A percentile compares a stretch with the other conserved stretches of the same genome.
These are phyloP conservation scores for Anacardium occidentale DNA, from an alignment of 345 rosid genomes.

Conservation along the genomic window DNA sequence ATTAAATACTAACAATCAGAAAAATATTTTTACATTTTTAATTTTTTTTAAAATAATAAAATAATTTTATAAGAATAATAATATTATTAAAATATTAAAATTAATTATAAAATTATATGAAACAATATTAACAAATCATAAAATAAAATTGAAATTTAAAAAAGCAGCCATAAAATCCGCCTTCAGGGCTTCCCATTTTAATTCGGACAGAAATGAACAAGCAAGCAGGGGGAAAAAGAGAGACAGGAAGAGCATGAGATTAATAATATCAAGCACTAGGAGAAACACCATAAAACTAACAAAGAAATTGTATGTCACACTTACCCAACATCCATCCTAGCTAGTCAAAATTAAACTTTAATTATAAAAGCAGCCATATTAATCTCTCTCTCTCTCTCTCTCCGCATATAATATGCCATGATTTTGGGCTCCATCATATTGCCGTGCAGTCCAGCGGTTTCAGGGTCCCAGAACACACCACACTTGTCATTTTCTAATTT, in stretches of 20 bases:
- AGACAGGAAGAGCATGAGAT: conserved; percentile 1
- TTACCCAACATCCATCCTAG: neutral
- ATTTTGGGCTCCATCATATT: conserved; percentile 22
- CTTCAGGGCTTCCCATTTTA: too few relatives aligned
- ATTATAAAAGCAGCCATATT: neutral
- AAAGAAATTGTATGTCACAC: neutral
- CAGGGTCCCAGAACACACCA: conserved; percentile 25
- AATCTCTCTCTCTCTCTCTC: too few relatives aligned
- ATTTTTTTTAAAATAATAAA: too few relatives aligned
- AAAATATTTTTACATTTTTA: too few relatives aligned
- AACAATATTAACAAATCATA: too few relatives aligned
- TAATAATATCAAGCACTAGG: neutral
- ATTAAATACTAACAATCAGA: too few relatives aligned
- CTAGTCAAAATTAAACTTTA: neutral
- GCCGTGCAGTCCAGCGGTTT: conserved; percentile 33
- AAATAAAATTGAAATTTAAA: too few relatives aligned
- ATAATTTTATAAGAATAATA: too few relatives aligned
- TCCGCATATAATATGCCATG: conserved; percentile 13
- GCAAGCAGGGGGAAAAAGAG: neutral
- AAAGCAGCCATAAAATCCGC: too few relatives aligned
- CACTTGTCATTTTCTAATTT: conserved; percentile 18
- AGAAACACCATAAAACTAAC: neutral
- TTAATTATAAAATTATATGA: too few relatives aligned
- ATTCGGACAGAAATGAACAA: too few relatives aligned
- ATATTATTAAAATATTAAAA: too few relatives aligned